Percentiles rank a stretch among this genome's conserved stretches.
Evolutionary conservation across 1,139 yeast genomes (phyloP).

Genomic region (Candida freyschussii): DNA sequence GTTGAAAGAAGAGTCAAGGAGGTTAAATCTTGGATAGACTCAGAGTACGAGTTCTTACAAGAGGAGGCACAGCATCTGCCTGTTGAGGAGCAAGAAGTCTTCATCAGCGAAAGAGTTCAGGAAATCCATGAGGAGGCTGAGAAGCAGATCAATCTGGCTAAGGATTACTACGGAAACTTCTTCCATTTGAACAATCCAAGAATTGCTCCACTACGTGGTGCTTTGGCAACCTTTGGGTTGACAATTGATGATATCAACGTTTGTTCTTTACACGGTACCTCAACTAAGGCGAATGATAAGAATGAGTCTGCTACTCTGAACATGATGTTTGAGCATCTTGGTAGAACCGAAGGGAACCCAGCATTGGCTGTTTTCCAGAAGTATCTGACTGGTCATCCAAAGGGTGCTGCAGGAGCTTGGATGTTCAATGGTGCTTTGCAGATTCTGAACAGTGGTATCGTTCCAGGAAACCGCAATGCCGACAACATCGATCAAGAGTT

Average conservation of each 20-base stretch:
- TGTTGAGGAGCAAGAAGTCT: slow-evolving; percentile 40
- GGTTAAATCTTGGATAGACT: slow-evolving; percentile 79
- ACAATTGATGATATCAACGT: slow-evolving; percentile 93
- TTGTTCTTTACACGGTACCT: slow-evolving; percentile 99
- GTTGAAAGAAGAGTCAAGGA: slow-evolving; percentile 73
- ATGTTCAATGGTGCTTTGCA: slow-evolving; percentile 98
- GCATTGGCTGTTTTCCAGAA: slow-evolving; percentile 98
- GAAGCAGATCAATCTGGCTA: slow-evolving; percentile 84
- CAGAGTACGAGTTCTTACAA: slow-evolving; percentile 67
- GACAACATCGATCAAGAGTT: slow-evolving; percentile 85
- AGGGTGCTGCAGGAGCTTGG: slow-evolving; percentile 99
- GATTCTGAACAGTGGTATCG: slow-evolving; percentile 85
- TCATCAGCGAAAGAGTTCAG: slow-evolving; percentile 78
- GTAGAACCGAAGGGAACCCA: slow-evolving; percentile 97
- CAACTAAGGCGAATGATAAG: slow-evolving; percentile 97
- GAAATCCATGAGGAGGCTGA: slow-evolving; percentile 82
- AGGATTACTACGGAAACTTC: slow-evolving; percentile 92
- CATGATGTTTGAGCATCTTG: slow-evolving; percentile 89
- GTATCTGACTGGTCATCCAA: slow-evolving; percentile 98
- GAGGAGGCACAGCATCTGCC: slow-evolving; percentile 64
- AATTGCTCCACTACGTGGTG: slow-evolving; percentile 96
- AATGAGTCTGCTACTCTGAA: slow-evolving; percentile 91
- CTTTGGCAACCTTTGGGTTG: slow-evolving; percentile 88
- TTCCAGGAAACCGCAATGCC: slow-evolving; percentile 98
- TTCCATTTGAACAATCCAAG: slow-evolving; percentile 89